Conservation (phyloP, 768 basidiomycete genomes). For the Pholiota molesta region DNA sequence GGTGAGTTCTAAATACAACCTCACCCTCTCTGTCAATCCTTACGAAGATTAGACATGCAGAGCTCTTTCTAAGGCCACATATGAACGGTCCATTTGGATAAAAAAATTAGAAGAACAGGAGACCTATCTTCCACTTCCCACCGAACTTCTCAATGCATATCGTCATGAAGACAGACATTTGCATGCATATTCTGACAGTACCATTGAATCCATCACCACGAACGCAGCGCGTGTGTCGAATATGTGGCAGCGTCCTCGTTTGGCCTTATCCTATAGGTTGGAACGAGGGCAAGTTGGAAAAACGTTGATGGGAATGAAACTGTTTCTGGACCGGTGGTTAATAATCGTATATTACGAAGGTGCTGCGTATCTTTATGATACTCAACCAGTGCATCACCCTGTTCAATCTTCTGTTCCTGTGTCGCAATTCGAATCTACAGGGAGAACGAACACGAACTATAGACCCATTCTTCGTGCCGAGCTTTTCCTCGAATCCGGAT, state of each 20-base stretch:
- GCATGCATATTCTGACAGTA: conserved; percentile 2
- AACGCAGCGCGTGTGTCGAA: conserved; percentile 9
- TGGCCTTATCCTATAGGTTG: conserved; percentile 11
- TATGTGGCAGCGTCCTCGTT: conserved; percentile 20
- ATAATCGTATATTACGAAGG: conserved; percentile 47
- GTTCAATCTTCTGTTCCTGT: neutral
- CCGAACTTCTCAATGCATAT: conserved; percentile 7
- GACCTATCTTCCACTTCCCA: conserved; percentile 19
- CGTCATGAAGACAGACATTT: conserved; percentile 13
- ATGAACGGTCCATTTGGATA: conserved; percentile 24
- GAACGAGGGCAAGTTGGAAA: conserved; percentile 6
- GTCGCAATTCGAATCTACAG: neutral
- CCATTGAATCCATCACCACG: conserved; percentile 18
- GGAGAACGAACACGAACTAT: neutral
- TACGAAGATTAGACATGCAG: conserved; percentile 23
- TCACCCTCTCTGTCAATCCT: neutral
- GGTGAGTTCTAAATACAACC: conserved; percentile 7
- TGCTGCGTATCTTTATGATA: conserved; percentile 45
- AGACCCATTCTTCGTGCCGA: conserved; percentile 15
- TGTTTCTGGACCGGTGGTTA: conserved; percentile 52
- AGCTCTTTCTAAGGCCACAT: conserved; percentile 13
- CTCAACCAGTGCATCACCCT: conserved; percentile 15
- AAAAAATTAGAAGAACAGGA: conserved; percentile 16
- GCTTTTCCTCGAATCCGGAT: conserved; percentile 13
- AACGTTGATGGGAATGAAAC: conserved; percentile 38